Evolutionary conservation across 2,329 filamentous ascomycete species (phyloP).

Genomic region (Penicillium brasilianum): DNA sequence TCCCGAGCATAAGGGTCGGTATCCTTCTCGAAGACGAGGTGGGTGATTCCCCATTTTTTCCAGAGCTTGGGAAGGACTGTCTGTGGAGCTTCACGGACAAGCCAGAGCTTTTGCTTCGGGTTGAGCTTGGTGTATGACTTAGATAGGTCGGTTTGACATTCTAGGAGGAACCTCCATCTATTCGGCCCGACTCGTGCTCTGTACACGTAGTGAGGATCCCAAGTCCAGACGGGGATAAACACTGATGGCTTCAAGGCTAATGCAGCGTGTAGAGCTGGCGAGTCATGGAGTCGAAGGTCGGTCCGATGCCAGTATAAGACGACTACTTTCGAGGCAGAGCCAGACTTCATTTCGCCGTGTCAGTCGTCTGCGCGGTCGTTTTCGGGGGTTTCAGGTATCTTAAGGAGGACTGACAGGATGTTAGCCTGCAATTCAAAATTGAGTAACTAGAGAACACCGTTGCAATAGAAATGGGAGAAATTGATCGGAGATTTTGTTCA

Average conservation of each 20-base stretch:
- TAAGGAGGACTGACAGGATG: background rate
- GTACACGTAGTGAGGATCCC: slow-evolving; percentile 82
- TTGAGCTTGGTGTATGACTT: slow-evolving; percentile 71
- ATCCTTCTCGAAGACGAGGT: slow-evolving; percentile 79
- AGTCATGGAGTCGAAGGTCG: slow-evolving; percentile 77
- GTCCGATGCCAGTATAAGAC: slow-evolving; percentile 82
- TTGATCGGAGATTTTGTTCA: background rate
- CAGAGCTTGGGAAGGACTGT: slow-evolving; percentile 74
- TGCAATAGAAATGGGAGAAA: background rate
- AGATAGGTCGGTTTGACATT: slow-evolving; percentile 75
- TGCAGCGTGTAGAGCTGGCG: slow-evolving; percentile 73
- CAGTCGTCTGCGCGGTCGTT: background rate
- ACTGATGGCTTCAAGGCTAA: slow-evolving; percentile 70
- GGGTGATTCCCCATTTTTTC: slow-evolving; percentile 73
- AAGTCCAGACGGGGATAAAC: slow-evolving; percentile 78
- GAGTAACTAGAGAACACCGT: background rate
- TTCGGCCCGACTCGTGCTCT: slow-evolving; percentile 71
- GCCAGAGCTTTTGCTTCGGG: slow-evolving; percentile 70
- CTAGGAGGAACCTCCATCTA: slow-evolving; percentile 76
- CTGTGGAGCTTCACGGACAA: slow-evolving; percentile 73
- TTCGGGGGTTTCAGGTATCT: background rate
- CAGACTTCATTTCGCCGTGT: slow-evolving; percentile 12
- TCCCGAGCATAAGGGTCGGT: slow-evolving; percentile 73
- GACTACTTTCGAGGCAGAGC: slow-evolving; percentile 18
- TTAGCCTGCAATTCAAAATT: background rate